These are phyloP conservation scores for Zoysia pacifica DNA, from an alignment of 176 grass and related monocot species.

Conservation along the genomic window DNA sequence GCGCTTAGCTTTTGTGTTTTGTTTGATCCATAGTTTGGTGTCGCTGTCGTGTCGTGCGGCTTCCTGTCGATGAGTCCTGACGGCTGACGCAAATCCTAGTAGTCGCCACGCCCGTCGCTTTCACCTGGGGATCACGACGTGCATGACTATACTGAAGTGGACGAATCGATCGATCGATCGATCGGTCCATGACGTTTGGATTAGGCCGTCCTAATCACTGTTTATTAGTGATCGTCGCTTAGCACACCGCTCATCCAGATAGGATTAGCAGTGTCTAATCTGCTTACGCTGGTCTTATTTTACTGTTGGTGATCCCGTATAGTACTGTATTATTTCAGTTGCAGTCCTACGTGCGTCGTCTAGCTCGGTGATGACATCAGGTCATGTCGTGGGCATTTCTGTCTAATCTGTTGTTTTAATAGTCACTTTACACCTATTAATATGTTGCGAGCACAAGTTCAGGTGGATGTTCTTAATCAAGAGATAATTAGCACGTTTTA, in stretches of 20 bases:
- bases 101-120: too few relatives aligned
- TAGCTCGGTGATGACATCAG: neutral
- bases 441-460: neutral
- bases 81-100: too few relatives aligned
- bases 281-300: neutral
- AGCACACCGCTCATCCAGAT: too few relatives aligned
- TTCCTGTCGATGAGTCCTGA: neutral
- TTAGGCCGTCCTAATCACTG: too few relatives aligned
- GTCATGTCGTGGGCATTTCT: neutral
- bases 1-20: neutral
- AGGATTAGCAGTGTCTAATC: too few relatives aligned
- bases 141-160: too few relatives aligned
- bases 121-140: too few relatives aligned
- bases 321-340: neutral
- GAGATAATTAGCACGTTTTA: neutral
- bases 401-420: neutral
- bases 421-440: too few relatives aligned
- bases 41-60: neutral
- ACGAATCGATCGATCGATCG: too few relatives aligned
- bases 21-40: neutral
- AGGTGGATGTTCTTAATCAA: neutral
- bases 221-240: too few relatives aligned
- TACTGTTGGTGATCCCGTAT: neutral
- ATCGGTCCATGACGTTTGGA: too few relatives aligned
- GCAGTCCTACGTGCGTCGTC: neutral